Evolutionary conservation across 352 stramenopile species (phyloP).

Genomic region (Globisporangium apiculatum): DNA sequence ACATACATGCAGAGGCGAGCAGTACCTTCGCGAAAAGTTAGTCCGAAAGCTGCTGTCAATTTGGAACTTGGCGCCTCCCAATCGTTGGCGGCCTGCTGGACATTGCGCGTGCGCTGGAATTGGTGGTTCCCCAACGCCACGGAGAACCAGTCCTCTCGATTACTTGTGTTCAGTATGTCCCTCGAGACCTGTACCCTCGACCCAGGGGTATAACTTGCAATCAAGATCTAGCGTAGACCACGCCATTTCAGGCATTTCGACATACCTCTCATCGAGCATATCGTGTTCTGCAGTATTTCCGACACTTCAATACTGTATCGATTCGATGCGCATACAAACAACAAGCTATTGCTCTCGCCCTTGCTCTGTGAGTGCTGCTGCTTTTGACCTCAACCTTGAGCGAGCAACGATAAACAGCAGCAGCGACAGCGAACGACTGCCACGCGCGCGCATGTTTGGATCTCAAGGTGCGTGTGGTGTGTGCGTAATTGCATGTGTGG

Average conservation of each 20-base stretch:
- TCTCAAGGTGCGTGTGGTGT: constrained; percentile 14
- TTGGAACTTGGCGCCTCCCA: constrained; percentile 75
- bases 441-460: constrained; percentile 9
- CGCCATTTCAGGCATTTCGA: neutral
- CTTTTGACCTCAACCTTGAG: neutral
- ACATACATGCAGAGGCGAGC: neutral
- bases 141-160: constrained; percentile 58
- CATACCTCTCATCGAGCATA: too few relatives aligned
- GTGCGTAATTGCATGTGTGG: neutral
- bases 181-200: constrained; percentile 15
- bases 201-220: constrained; percentile 3
- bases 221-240: neutral
- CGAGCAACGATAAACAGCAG: neutral
- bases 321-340: neutral
- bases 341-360: neutral
- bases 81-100: constrained; percentile 20
- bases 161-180: constrained; percentile 60
- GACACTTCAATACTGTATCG: too few relatives aligned
- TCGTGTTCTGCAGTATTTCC: too few relatives aligned
- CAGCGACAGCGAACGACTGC: neutral
- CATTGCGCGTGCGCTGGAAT: constrained; percentile 30
- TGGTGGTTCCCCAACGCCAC: constrained; percentile 79
- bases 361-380: neutral
- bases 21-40: constrained; percentile 66
- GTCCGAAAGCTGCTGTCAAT: constrained; percentile 87